A percentile compares a stretch with the other conserved stretches of the same genome.
Conservation (phyloP, 495 filamentous ascomycete genomes). For the Aspergillus conjunctus region DNA sequence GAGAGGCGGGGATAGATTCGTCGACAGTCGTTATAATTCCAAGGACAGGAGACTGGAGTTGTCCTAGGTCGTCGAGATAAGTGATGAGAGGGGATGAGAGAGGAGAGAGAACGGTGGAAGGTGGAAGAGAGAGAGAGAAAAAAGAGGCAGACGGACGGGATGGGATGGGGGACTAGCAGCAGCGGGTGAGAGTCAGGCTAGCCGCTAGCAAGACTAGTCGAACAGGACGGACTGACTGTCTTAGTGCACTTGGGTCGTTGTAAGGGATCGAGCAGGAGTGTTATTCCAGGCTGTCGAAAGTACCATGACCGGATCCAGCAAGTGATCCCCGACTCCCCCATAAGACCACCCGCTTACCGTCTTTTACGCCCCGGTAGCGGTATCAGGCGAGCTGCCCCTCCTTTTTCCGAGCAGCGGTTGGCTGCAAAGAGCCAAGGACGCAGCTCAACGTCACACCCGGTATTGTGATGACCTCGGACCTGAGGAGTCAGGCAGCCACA, state of each 20-base stretch:
- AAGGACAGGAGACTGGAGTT: no score
- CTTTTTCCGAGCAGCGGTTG: background rate
- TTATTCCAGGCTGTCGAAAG: no score
- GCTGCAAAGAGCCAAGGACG: background rate
- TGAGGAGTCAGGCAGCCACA: background rate
- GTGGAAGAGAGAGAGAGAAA: background rate
- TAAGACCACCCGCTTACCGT: no score
- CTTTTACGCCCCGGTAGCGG: constrained; percentile 1
- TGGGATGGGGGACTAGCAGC: background rate
- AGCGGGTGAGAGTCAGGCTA: background rate
- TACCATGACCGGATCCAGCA: no score
- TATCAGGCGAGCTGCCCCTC: background rate
- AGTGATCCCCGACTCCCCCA: no score
- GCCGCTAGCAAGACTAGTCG: background rate
- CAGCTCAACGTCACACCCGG: background rate
- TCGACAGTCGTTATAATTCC: no score
- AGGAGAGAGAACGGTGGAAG: background rate
- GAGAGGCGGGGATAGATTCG: no score
- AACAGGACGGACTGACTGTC: no score
- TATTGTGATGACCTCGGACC: background rate
- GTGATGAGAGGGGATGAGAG: constrained; percentile 1
- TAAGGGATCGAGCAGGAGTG: no score
- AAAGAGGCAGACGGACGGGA: background rate
- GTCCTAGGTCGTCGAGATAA: background rate
- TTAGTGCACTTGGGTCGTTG: no score